Conservation (phyloP, 2,329 filamentous ascomycete genomes). For the Hansfordia pulvinata region DNA sequence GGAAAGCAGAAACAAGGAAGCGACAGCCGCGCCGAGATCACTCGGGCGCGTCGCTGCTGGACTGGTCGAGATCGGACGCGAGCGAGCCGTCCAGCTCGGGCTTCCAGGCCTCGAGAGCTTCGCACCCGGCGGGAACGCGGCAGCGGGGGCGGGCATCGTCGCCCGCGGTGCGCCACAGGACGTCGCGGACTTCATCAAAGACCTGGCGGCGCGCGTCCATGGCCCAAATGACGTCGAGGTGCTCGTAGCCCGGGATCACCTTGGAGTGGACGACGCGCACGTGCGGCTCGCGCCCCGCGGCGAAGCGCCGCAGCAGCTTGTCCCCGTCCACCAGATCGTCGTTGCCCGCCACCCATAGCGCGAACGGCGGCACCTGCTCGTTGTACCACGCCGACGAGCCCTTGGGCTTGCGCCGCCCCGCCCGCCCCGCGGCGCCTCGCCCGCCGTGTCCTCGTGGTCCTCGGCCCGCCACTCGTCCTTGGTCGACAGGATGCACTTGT, state of each 20-base stretch:
- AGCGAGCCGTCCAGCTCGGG: constrained; percentile 5
- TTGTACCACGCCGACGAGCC: constrained; percentile 69
- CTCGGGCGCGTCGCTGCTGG: constrained; percentile 16
- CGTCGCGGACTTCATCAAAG: constrained; percentile 64
- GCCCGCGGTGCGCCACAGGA: constrained; percentile 75
- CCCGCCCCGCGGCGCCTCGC: constrained; percentile 10
- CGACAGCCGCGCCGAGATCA: constrained; percentile 2
- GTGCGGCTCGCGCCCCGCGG: constrained; percentile 65
- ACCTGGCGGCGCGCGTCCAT: constrained; percentile 79
- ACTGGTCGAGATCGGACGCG: constrained; percentile 12
- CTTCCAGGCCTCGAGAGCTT: constrained; percentile 29
- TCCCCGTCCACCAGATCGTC: constrained; percentile 78
- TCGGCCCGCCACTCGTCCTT: constrained; percentile 53
- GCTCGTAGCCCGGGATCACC: constrained; percentile 78
- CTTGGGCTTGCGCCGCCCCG: constrained; percentile 18
- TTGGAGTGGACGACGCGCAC: constrained; percentile 71
- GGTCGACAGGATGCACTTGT: constrained; percentile 79
- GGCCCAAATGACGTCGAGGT: constrained; percentile 90
- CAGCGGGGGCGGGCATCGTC: constrained; percentile 39
- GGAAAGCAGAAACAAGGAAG: too few species aligned
- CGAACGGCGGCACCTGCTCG: constrained; percentile 64
- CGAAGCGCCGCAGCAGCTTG: constrained; percentile 60
- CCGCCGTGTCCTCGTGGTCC: constrained; percentile 43
- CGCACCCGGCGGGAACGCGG: constrained; percentile 51
- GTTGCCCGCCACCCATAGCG: constrained; percentile 73